phyloP scores from a whole-genome alignment of 78 protist genomes.

The Emiliania huxleyi region DNA sequence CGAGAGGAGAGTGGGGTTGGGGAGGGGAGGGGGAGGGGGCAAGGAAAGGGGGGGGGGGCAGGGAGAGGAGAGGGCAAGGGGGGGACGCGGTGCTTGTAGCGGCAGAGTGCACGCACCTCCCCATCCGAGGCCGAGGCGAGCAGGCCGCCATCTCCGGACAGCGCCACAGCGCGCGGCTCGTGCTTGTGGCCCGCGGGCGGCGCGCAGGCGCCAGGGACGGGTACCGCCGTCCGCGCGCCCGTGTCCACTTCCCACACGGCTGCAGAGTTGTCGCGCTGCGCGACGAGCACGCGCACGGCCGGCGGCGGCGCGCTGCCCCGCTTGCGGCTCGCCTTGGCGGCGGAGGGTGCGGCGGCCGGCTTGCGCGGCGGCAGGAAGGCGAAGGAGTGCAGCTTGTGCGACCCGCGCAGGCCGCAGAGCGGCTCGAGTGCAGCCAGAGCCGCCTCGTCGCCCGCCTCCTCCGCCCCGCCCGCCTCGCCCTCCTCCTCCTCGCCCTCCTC shows the following conservation, averaged over 20 bases:
- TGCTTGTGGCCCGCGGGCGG: constrained; percentile 68
- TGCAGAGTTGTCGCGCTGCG: background rate
- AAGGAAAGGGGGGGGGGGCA: too few species aligned
- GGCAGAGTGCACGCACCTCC: background rate
- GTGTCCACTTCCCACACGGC: background rate
- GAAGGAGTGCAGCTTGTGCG: constrained; percentile 22
- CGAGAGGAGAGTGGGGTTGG: too few species aligned
- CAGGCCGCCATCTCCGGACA: constrained; percentile 59
- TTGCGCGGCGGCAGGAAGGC: background rate
- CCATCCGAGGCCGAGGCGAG: constrained; percentile 30
- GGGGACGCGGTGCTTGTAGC: background rate
- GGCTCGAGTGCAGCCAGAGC: background rate
- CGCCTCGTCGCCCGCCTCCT: background rate
- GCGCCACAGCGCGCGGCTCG: constrained; percentile 71
- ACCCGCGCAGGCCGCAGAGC: background rate
- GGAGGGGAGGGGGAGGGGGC: too few species aligned
- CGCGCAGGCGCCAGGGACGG: background rate
- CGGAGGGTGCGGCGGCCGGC: background rate
- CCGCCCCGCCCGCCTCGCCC: background rate
- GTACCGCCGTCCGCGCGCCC: background rate
- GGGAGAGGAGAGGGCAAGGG: too few species aligned
- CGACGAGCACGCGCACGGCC: background rate
- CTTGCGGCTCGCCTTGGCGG: background rate
- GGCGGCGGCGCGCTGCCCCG: background rate
- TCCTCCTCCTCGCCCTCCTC: background rate